A percentile compares a stretch with the other conserved stretches of the same genome.
Conservation (phyloP, 208 protist genomes). For the Trypanosoma platydactyli region DNA sequence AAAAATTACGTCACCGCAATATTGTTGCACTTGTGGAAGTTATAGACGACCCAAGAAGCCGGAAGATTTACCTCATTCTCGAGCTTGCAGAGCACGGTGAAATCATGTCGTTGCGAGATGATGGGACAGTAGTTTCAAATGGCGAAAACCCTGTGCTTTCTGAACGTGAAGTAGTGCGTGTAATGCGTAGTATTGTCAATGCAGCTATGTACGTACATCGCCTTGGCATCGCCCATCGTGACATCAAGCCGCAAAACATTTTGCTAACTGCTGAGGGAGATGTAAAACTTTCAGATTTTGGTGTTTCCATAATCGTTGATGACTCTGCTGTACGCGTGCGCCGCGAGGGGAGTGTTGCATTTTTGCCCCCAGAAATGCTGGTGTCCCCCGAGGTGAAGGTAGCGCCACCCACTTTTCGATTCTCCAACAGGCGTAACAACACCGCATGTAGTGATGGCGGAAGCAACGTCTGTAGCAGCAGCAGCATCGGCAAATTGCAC, state of each 20-base stretch:
- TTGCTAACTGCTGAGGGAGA: conserved; percentile 49
- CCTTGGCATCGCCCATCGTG: conserved; percentile 64
- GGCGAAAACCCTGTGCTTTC: conserved; percentile 31
- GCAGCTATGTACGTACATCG: conserved; percentile 55
- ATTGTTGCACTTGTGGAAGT: conserved; percentile 92
- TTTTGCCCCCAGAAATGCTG: conserved; percentile 75
- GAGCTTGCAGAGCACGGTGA: conserved; percentile 76
- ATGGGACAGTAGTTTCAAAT: conserved; percentile 43
- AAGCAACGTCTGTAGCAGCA: not conserved
- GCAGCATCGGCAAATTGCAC: not conserved
- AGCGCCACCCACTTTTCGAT: conserved; percentile 1
- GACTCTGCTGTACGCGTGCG: conserved; percentile 31
- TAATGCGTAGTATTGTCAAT: conserved; percentile 38
- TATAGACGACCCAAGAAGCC: conserved; percentile 84
- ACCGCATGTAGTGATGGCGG: not conserved
- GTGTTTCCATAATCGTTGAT: conserved; percentile 51
- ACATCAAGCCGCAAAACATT: conserved; percentile 81
- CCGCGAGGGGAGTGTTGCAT: conserved; percentile 66
- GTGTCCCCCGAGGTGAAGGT: conserved; percentile 34
- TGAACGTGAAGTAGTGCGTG: conserved; percentile 33
- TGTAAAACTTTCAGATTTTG: conserved; percentile 80
- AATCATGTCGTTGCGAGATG: conserved; percentile 44
- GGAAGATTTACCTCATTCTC: conserved; percentile 85
- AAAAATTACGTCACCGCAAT: conserved; percentile 91
- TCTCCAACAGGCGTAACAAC: not conserved